Percentiles rank a stretch among this genome's conserved stretches.
Evolutionary conservation across 225 moss, liverwort and hornwort species (phyloP).

Genomic region (Pseudoscleropodium purum): DNA sequence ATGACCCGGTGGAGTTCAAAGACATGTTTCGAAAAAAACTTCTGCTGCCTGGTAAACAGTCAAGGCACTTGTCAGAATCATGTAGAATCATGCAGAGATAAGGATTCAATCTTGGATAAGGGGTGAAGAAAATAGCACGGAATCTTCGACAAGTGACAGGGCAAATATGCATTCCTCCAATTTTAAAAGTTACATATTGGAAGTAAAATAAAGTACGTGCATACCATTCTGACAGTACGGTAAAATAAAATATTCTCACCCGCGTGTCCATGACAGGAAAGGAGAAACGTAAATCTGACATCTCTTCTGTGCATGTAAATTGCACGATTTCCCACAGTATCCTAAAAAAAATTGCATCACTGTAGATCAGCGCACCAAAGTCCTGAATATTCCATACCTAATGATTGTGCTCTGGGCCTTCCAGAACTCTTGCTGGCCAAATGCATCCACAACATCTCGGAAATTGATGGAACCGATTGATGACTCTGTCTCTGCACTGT

Average conservation of each 20-base stretch:
- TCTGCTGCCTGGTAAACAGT: slow-evolving; percentile 68
- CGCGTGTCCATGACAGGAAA: neutral
- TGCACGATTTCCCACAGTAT: neutral
- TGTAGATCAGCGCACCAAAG: neutral
- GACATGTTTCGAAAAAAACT: slow-evolving; percentile 63
- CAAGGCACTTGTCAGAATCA: neutral
- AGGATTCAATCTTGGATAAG: neutral
- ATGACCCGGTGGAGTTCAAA: slow-evolving; percentile 78
- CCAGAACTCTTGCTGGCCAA: slow-evolving; percentile 80
- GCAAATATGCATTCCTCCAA: neutral
- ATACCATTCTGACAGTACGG: neutral
- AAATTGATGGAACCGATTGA: slow-evolving; percentile 26
- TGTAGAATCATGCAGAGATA: neutral
- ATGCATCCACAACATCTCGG: slow-evolving; percentile 43
- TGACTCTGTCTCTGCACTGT: slow-evolving; percentile 38
- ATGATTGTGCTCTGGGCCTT: slow-evolving; percentile 52
- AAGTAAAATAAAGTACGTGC: neutral
- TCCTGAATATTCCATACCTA: slow-evolving; percentile 29
- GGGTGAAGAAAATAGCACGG: neutral
- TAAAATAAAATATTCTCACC: neutral
- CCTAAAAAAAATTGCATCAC: neutral
- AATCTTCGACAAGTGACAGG: neutral
- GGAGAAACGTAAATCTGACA: neutral
- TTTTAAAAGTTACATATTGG: neutral
- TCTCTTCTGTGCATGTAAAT: neutral